Base-by-base conservation (phyloP, 2,329 filamentous ascomycete species). In the Hypoxylon sp. region DNA sequence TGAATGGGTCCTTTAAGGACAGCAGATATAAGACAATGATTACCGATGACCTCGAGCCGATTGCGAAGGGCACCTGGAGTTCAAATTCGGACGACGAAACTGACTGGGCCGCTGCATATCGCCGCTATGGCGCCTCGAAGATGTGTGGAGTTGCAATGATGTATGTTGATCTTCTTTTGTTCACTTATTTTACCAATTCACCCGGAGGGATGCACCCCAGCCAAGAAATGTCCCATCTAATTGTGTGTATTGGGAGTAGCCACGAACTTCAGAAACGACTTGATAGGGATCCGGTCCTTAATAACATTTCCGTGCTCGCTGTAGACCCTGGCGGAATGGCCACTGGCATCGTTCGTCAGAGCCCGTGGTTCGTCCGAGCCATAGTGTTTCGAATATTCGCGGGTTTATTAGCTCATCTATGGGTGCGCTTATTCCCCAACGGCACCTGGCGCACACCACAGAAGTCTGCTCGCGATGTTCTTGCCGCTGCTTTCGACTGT, bases 381-480 rank as follows among this genome's bases (percentile, higher is more conserved):
- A 11, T 52, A 11, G 11, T 56, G 19, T 59, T 51, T 19, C 29
- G 19, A 39, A 31, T 68, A 35, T 42, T 62, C 10, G 35, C 17
- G 39, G 52, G 57, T 44, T n/a, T 63, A 19, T 13, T 61, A 14
- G 48, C 33, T 0, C 24, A 14, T 33, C 3, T 63, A 17, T 51
- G 24, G 22, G 37, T 48, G 24, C 35, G 53, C 6, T 33, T 67
- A 10, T 67, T 17, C 35, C 64, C 64, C 13, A 65, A 67, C 26
- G 68, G 61, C 4, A 65, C 39, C 1, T 52, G 37, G 51, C 64
- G 68, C 44, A 63, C 61, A 19, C 53, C 54, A 24, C n/a, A 59
- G 9, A 68, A 70, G 35, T 70, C 68, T 17, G 55, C 63, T 33
- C 22, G 51, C 19, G 64, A 68, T 42, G 47, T 65, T 51, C 31